Conservation (phyloP, 2,329 filamentous ascomycete genomes). For the Didymella segeticola region DNA sequence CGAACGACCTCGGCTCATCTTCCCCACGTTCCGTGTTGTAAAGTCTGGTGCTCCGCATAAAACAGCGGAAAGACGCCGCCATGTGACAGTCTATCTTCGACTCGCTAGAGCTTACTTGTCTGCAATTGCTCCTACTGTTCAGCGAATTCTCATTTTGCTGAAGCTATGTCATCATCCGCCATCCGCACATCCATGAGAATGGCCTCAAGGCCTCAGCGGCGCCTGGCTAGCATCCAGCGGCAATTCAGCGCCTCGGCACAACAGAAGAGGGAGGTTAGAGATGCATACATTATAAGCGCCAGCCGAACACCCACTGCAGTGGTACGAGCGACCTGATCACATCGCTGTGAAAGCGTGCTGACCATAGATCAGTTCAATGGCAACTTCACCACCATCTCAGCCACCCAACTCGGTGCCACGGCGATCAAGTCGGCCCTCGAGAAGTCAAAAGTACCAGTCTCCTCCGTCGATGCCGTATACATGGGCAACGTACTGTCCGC, state of each 20-base stretch:
- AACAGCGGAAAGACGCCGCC: conserved; percentile 32
- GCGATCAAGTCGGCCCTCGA: conserved; percentile 91
- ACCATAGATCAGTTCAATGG: conserved; percentile 83
- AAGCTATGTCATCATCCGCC: conserved; percentile 41
- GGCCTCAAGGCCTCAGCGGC: conserved; percentile 46
- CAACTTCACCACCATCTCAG: conserved; percentile 80
- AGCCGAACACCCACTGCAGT: conserved; percentile 89
- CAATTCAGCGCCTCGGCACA: conserved; percentile 46
- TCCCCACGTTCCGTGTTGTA: conserved; percentile 37
- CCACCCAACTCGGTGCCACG: conserved; percentile 85
- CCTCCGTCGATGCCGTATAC: conserved; percentile 89
- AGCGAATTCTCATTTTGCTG: not conserved
- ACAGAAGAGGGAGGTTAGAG: conserved; percentile 71
- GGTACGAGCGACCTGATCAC: conserved; percentile 55
- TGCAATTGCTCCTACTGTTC: conserved; percentile 5
- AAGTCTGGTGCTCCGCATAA: conserved; percentile 25
- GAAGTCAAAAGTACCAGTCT: conserved; percentile 81
- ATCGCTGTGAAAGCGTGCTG: not conserved
- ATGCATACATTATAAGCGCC: conserved; percentile 93
- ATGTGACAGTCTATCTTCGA: conserved; percentile 39
- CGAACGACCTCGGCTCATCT: conserved; percentile 33
- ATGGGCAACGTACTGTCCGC: conserved; percentile 95
- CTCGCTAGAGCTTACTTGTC: conserved; percentile 31
- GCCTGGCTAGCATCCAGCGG: conserved; percentile 46
- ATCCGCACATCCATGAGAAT: conserved; percentile 44